Conservation (phyloP, 192 early-diverging fungal genomes). For the Cetraspora pellucida region DNA sequence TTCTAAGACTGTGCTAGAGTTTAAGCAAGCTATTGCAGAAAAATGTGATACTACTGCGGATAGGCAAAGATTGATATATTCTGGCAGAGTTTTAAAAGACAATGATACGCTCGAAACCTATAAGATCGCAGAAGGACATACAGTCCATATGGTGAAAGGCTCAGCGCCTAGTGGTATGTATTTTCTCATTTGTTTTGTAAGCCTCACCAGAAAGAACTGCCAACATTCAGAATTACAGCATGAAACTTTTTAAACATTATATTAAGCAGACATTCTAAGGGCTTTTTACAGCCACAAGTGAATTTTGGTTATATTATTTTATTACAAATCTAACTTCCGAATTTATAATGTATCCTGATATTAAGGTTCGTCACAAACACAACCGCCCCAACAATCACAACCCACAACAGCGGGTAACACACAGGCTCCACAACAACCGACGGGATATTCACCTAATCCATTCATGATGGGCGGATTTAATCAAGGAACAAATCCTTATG, state of each 20-base stretch:
- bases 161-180: conserved; percentile 45
- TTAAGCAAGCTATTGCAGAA: conserved; percentile 77
- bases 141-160: conserved; percentile 90
- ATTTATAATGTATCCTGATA: too few relatives aligned
- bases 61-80: conserved; percentile 87
- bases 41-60: conserved; percentile 64
- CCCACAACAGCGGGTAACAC: too few relatives aligned
- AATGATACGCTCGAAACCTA: conserved; percentile 72
- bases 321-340: too few relatives aligned
- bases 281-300: too few relatives aligned
- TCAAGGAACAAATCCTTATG: conserved; percentile 47
- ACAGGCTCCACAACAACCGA: not conserved
- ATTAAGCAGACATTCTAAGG: too few relatives aligned
- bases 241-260: too few relatives aligned
- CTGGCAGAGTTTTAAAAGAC: conserved; percentile 94
- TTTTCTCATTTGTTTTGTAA: not conserved
- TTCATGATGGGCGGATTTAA: conserved; percentile 38
- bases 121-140: conserved; percentile 85
- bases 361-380: too few relatives aligned
- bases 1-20: conserved; percentile 65
- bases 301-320: too few relatives aligned
- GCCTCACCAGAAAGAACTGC: too few relatives aligned
- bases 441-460: not conserved
- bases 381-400: too few relatives aligned
- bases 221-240: too few relatives aligned